phyloP scores from a whole-genome alignment of 176 grass and related monocot species.

The Poa annua region DNA sequence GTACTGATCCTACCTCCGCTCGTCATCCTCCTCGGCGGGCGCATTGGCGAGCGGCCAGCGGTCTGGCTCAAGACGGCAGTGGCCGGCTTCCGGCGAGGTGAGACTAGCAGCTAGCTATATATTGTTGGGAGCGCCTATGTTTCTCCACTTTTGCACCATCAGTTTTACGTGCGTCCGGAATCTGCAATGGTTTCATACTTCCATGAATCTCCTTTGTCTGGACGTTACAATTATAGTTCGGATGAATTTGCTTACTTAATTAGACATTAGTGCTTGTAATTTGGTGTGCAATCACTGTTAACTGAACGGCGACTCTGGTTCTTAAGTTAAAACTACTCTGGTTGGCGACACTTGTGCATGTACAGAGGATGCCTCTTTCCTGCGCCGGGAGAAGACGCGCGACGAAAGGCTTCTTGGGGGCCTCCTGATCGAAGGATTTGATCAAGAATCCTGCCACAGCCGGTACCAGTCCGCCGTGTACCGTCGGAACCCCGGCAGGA shows the following conservation, averaged over 20 bases:
- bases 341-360: background rate
- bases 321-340: background rate
- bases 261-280: no score
- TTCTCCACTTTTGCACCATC: background rate
- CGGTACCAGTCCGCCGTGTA: slow-evolving; percentile 39
- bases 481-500: slow-evolving; percentile 21
- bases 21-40: slow-evolving; percentile 25
- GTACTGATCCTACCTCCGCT: slow-evolving; percentile 17
- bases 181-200: background rate
- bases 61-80: slow-evolving; percentile 31
- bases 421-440: slow-evolving; percentile 33
- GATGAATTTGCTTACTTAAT: no score
- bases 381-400: no score
- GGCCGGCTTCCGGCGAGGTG: slow-evolving; percentile 8
- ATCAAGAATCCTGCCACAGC: slow-evolving; percentile 49
- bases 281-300: no score
- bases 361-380: background rate
- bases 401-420: slow-evolving; percentile 38
- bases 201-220: background rate
- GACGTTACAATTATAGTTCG: background rate
- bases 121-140: no score
- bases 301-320: no score
- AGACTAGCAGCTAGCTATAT: background rate
- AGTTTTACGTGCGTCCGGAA: background rate
- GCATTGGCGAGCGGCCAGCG: background rate